Base-by-base conservation (phyloP, 306 rosid genomes). In the Sechiopsis laciniata region DNA sequence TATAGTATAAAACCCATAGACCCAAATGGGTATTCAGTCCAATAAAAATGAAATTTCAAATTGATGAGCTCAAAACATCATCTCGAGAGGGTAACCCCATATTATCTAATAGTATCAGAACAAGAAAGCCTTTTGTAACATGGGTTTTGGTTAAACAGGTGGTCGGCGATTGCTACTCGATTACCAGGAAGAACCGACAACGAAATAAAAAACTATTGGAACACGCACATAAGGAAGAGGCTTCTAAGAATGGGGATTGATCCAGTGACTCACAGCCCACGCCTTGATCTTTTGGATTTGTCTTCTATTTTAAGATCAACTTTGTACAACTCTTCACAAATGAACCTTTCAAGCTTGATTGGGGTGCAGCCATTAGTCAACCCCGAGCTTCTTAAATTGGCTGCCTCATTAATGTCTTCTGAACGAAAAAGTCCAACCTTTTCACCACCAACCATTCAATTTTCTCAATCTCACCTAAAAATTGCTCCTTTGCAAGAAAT, bases 141-240 rank as follows among this genome's bases (percentile, higher is more conserved):
- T 42, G 42, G 11, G 12, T 73, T 35, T 6, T 17, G 24, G 53
- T 17, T 26, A 24, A 61, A 12, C n/a, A 95, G 99, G 76, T 95
- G 99, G 99, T 95, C 99, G 7, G 83, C 96, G 0, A 95, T 95
- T 82, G 99, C 99, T 1, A 83, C 92, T 62, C 87, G 95, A 0
- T 81, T 95, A 78, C 96, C 99, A 0, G 99, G 97, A 80, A 89
- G 99, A 64, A 95, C 97, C 0, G 99, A 95, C 78, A 95, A 95
- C 19, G 99, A 95, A 78, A 95, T 95, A 51, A 95, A 95, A 40
- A 95, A 95, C 78, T 95, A 88, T 6, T 95, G 99, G 99, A 95
- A 91, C 90, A 95, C 99, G 0, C 90, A 95, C 90, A 91, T 95
- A 14, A 59, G 99, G 40, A 95, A 91, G 75, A 86, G 89, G 88